phyloP scores from a whole-genome alignment of 1,284 basidiomycete genomes.

The Ustilago shanxiensis region DNA sequence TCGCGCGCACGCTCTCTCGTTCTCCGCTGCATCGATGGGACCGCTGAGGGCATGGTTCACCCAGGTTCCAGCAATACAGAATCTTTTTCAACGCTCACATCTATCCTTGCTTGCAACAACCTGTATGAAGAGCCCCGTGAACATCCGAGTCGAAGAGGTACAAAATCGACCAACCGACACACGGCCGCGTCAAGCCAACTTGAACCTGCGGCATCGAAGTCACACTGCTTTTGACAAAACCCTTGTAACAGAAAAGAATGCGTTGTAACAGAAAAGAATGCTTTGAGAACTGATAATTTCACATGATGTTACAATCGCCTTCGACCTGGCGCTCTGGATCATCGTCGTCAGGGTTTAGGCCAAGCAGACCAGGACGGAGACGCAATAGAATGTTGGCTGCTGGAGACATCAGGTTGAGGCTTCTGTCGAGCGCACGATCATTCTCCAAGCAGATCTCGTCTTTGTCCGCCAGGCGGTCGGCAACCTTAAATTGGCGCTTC shows the following conservation, averaged over 20 bases:
- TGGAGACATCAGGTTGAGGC: slow-evolving; percentile 4
- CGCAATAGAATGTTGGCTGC: slow-evolving; percentile 22
- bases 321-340: slow-evolving; percentile 16
- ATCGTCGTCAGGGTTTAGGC: slow-evolving; percentile 8
- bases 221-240: no score
- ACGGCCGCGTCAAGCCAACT: no score
- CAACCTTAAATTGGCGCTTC: background rate
- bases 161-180: no score
- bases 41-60: background rate
- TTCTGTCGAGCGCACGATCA: slow-evolving; percentile 7
- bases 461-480: slow-evolving; percentile 32
- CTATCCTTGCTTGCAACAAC: background rate
- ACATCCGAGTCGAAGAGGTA: no score
- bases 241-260: no score
- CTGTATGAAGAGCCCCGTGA: no score
- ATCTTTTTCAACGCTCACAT: background rate
- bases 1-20: no score
- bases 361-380: slow-evolving; percentile 15
- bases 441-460: slow-evolving; percentile 21
- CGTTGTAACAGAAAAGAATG: no score
- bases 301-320: slow-evolving; percentile 21
- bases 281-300: background rate
- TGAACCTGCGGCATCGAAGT: no score
- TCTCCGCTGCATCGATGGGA: background rate
- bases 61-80: background rate